Conservation (phyloP, 2,329 filamentous ascomycete species). For the Aspergillus ibericus region DNA sequence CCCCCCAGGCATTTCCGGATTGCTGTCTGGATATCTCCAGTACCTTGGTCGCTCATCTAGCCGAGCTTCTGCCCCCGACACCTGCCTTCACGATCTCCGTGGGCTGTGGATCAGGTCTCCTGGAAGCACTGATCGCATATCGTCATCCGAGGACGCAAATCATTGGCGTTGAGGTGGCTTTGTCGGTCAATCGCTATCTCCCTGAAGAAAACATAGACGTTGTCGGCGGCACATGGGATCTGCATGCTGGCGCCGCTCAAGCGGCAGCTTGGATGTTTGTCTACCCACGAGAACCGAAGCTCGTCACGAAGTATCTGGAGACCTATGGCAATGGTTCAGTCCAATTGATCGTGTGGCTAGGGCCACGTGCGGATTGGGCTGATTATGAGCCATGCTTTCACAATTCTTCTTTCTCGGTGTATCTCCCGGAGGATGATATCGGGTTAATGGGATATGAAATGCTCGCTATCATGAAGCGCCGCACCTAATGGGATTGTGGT, state of each 20-base stretch:
- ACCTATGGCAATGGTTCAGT: constrained; percentile 14
- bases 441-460: constrained; percentile 29
- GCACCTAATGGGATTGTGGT: too few relatives aligned
- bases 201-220: constrained; percentile 41
- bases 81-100: constrained; percentile 45
- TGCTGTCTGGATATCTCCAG: constrained; percentile 32
- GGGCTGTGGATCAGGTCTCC: constrained; percentile 53
- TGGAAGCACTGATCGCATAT: constrained; percentile 47
- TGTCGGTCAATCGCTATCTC: constrained; percentile 48
- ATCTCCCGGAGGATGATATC: constrained; percentile 18
- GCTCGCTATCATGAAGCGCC: constrained; percentile 15
- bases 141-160: constrained; percentile 31
- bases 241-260: constrained; percentile 44
- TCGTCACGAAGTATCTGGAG: constrained; percentile 49
- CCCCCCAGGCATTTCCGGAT: constrained; percentile 25
- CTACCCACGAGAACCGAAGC: constrained; percentile 51
- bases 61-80: constrained; percentile 23
- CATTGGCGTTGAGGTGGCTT: constrained; percentile 51
- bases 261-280: constrained; percentile 54
- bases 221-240: constrained; percentile 48
- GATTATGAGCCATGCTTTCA: constrained; percentile 32
- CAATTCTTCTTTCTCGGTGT: constrained; percentile 21
- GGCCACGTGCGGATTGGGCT: constrained; percentile 30
- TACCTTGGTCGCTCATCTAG: constrained; percentile 20
- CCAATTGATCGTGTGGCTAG: constrained; percentile 32